phyloP scores from a whole-genome alignment of 495 filamentous ascomycete species.

The Pyrenula massariospora region DNA sequence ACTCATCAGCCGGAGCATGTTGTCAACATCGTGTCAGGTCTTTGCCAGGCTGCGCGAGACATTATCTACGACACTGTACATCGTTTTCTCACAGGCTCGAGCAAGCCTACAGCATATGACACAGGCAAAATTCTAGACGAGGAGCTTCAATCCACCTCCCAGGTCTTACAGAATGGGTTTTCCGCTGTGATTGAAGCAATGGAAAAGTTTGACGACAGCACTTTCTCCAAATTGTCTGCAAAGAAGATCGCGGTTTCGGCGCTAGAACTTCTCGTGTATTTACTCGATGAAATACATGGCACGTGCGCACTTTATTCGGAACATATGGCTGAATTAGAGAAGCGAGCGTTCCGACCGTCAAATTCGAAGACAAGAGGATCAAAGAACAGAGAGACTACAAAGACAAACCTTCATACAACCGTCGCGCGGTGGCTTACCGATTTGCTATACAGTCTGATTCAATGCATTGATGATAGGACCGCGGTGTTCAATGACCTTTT shows the following conservation, averaged over 20 bases:
- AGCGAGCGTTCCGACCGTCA: neutral
- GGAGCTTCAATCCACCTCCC: neutral
- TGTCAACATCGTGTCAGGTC: neutral
- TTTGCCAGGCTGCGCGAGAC: neutral
- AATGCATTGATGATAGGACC: neutral
- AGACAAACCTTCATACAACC: neutral
- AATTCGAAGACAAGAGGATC: neutral
- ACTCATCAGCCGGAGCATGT: neutral
- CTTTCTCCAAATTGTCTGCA: conserved; percentile 6
- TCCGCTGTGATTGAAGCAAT: neutral
- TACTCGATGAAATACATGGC: conserved; percentile 12
- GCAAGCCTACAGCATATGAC: neutral
- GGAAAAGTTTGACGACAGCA: neutral
- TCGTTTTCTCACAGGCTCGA: neutral
- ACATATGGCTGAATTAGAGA: conserved; percentile 3
- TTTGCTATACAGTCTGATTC: neutral
- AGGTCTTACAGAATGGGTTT: neutral
- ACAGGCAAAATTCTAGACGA: neutral
- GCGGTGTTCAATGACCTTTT: conserved; percentile 18
- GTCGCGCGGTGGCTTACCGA: neutral
- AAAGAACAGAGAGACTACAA: neutral
- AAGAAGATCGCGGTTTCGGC: neutral
- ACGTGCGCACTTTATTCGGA: conserved; percentile 7
- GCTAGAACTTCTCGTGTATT: conserved; percentile 3
- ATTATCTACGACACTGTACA: neutral